Evolutionary conservation across 2,329 filamentous ascomycete genomes (phyloP), one percentile per base, ranked within the genome.

Genomic region (Diplocarpon mali): DNA sequence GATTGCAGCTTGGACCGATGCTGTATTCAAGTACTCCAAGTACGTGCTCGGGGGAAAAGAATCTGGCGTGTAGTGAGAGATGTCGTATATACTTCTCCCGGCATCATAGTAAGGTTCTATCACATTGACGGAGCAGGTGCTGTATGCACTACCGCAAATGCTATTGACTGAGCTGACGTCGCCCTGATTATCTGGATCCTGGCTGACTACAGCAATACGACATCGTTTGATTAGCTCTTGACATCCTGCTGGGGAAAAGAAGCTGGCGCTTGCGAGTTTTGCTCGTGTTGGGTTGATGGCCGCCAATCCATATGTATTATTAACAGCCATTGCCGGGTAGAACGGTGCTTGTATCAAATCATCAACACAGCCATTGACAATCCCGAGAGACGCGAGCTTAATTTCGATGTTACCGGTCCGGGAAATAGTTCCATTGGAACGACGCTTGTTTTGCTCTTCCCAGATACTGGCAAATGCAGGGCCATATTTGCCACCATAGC

Each of bases 331-430:
- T 7, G 62, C 57, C 1, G 76, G 70, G 51, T 75, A 78, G 53
- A 64, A 74, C 2, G 73, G 71, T 3, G 67, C 66, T 62, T 86
- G 79, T 1, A 78, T 68, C 27, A 77, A 60, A 53, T 74, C 69
- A 56, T 88, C 84, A 30, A 87, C 67, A 51, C 80, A 76, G 11
- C 81, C 83, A 59, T 87, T 85, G 46, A 85, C 67, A 46, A 88
- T 82, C 16, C 82, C 81, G 0, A 87, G 62, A 0, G 80, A 75
- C 12, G 66, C 67, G 8, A 87, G 66, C 43, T 73, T 71, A 39
- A 84, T 74, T 27, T 76, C 70, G 10, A 81, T 62, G 2, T 75
- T 78, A 30, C 63, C 67, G 48, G 72, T 71, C 14, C 58, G 62
- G 8, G 70, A 60, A 1, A 75, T 46, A 1, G 68, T 61, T 2